phyloP scores from a whole-genome alignment of 2,329 filamentous ascomycete genomes.

The Venturia asperata region DNA sequence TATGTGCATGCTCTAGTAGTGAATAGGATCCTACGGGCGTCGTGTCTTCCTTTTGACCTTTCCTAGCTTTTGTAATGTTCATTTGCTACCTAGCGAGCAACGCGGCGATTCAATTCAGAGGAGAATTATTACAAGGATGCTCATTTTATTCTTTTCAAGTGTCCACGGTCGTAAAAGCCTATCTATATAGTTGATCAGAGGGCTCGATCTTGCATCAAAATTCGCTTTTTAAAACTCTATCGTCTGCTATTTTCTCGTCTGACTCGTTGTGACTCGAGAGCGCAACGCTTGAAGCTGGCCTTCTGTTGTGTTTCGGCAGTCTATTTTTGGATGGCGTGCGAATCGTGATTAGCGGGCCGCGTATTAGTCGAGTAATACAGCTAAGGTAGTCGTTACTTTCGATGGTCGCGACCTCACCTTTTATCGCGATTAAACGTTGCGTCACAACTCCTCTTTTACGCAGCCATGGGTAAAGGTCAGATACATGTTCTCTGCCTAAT shows the following conservation, averaged over 20 bases:
- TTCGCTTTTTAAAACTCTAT: no score
- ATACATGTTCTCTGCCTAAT: background rate
- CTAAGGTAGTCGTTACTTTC: background rate
- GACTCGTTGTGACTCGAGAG: no score
- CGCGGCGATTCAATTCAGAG: no score
- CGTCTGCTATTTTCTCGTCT: background rate
- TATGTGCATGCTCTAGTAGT: no score
- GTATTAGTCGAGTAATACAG: background rate
- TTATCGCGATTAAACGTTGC: background rate
- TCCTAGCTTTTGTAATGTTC: background rate
- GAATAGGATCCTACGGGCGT: slow-evolving; percentile 12
- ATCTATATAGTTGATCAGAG: no score
- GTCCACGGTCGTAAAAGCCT: no score
- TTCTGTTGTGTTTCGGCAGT: background rate
- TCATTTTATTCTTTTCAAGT: no score
- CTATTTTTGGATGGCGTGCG: slow-evolving; percentile 1
- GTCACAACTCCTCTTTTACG: background rate
- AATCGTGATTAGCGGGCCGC: background rate
- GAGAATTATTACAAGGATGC: no score
- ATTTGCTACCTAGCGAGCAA: no score
- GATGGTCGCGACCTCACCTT: background rate
- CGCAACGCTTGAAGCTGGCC: background rate
- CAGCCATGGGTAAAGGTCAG: slow-evolving; percentile 1
- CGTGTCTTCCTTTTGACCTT: background rate
- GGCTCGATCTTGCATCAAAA: no score